A percentile compares a stretch with the other conserved stretches of the same genome.
Evolutionary conservation across 2,329 filamentous ascomycete genomes (phyloP).

Genomic region (Colletotrichum sp.): DNA sequence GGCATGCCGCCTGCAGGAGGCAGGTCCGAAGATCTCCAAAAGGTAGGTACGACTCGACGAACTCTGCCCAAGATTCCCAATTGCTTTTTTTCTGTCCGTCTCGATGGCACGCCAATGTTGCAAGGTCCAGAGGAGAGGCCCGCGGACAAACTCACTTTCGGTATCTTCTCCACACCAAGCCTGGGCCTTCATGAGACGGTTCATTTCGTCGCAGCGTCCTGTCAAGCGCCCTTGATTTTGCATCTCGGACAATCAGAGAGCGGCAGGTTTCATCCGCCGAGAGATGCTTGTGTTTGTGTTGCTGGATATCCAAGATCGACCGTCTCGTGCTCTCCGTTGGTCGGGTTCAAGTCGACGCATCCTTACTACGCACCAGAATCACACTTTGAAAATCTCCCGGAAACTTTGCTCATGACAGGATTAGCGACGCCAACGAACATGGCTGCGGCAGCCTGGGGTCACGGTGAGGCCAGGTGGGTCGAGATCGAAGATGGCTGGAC

Average conservation of each 20-base stretch:
- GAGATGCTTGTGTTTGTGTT: background rate
- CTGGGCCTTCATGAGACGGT: background rate
- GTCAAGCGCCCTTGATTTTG: background rate
- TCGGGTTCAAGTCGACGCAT: background rate
- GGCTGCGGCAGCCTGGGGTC: background rate
- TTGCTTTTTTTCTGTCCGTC: background rate
- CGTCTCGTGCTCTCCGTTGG: background rate
- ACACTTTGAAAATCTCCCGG: background rate
- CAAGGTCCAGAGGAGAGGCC: background rate
- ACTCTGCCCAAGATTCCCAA: background rate
- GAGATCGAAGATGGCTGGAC: conserved; percentile 5
- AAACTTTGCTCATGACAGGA: background rate
- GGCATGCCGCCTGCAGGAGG: background rate
- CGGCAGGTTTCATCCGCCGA: background rate
- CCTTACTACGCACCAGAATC: background rate
- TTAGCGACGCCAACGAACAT: background rate
- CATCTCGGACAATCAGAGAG: background rate
- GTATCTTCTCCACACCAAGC: background rate
- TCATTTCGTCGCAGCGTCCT: background rate
- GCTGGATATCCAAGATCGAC: background rate
- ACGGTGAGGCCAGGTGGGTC: background rate
- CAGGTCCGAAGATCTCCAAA: background rate
- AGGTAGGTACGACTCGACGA: background rate
- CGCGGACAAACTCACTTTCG: background rate
- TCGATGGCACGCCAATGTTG: background rate